Evolutionary conservation across 2,329 filamentous ascomycete species (phyloP).

Genomic region (Botrytis tulipae): DNA sequence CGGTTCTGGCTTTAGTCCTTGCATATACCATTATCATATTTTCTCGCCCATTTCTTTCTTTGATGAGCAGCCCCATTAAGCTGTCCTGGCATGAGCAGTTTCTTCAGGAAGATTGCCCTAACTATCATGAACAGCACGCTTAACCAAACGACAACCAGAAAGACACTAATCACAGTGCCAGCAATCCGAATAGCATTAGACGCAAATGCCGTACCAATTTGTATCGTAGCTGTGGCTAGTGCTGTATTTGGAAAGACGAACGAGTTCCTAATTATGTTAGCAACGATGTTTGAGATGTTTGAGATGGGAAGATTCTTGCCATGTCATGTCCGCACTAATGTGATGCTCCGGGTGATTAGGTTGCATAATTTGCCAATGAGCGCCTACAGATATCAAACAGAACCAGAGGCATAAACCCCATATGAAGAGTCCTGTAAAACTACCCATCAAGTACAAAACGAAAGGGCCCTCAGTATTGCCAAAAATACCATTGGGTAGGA

Average conservation of each 20-base stretch:
- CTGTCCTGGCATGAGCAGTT: slow-evolving; percentile 71
- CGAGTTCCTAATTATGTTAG: slow-evolving; percentile 62
- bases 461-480: slow-evolving; percentile 43
- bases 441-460: slow-evolving; percentile 48
- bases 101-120: slow-evolving; percentile 59
- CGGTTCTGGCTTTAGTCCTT: background rate
- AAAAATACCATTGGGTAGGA: slow-evolving; percentile 45
- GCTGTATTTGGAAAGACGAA: slow-evolving; percentile 54
- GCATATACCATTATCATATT: background rate
- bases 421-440: slow-evolving; percentile 72
- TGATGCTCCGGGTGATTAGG: slow-evolving; percentile 45
- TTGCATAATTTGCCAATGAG: slow-evolving; percentile 65
- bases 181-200: slow-evolving; percentile 61
- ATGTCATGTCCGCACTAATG: slow-evolving; percentile 79
- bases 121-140: slow-evolving; percentile 70
- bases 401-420: slow-evolving; percentile 85
- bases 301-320: slow-evolving; percentile 49
- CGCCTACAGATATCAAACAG: slow-evolving; percentile 76
- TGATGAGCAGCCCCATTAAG: slow-evolving; percentile 25
- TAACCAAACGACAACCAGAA: slow-evolving; percentile 65
- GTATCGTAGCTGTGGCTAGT: slow-evolving; percentile 65
- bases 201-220: slow-evolving; percentile 62
- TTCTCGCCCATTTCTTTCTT: slow-evolving; percentile 20
- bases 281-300: slow-evolving; percentile 39
- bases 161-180: slow-evolving; percentile 64